Base-by-base conservation (phyloP, 2,329 filamentous ascomycete species). In the Neurospora sp. region DNA sequence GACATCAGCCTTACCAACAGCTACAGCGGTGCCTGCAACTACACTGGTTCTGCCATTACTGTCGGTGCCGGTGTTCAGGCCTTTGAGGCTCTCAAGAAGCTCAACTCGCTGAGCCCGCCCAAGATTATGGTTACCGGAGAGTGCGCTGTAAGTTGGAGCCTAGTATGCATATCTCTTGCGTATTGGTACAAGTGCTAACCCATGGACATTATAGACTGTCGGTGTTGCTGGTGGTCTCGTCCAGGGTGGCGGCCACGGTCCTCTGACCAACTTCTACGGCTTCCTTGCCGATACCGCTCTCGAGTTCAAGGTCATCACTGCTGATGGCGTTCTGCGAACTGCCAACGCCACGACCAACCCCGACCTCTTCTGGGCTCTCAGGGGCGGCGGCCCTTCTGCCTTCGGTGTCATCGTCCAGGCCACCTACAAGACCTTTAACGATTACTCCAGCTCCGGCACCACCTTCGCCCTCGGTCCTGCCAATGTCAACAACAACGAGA, bases 181-280 rank as follows among this genome's bases (percentile, higher is more conserved):
- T 38, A 36, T 3, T 42, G 1, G 4, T 19, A 19, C 11, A 13
- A 69, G 7, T 19, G 19, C 69, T 71, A 39, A 73, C 19, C 19
- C 36, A 9, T 39, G 13, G 2, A 33, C 9, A 11, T 62, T n/a
- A 36, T 69, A 79, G 83, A 83, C 85, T 0, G 87, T 90, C 3
- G 87, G 87, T 9, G 75, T 88, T 13, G 84, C 86, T 1, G 88
- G 88, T n/a, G 88, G 88, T 1, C 88, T 87, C 71, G 83, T 82
- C 1, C 85, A 88, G 76, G 87, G 87, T 4, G 88, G 86, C 13
- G 87, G 87, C 0, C 87, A 89, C 73, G 82, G 81, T 0, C 79
- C 82, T 0, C 76, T 85, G 23, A 78, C 79, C 4, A 82, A 82
- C 1, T 77, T 78, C 11, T 81, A 83, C 66, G 86, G 86, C 3